Percentiles rank a stretch among this genome's conserved stretches.
These are phyloP conservation scores for Dioszegia crocea DNA, from an alignment of 768 basidiomycete genomes.

Conservation along the genomic window DNA sequence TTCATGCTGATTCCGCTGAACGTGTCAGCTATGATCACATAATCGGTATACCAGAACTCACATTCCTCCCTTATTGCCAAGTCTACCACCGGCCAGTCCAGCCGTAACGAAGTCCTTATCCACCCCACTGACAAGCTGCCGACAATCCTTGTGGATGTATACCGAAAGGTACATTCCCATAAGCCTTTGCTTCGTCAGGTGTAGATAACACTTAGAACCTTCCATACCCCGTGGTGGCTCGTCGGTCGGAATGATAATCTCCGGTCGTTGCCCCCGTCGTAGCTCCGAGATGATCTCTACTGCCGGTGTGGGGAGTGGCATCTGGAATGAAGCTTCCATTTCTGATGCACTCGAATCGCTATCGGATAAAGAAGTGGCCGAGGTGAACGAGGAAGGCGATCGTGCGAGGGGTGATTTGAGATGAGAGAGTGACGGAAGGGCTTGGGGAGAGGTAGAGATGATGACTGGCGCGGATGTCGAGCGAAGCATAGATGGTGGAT, in stretches of 20 bases:
- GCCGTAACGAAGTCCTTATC: conserved; percentile 81
- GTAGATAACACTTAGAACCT: conserved; percentile 68
- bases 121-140: conserved; percentile 52
- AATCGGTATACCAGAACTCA: too few relatives aligned
- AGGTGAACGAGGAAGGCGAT: conserved; percentile 4
- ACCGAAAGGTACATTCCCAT: conserved; percentile 55
- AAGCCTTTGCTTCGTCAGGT: conserved; percentile 81
- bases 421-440: background rate
- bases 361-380: conserved; percentile 5
- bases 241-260: conserved; percentile 13
- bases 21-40: conserved; percentile 9
- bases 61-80: conserved; percentile 91
- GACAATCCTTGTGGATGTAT: conserved; percentile 49
- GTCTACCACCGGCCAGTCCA: conserved; percentile 80
- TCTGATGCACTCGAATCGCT: conserved; percentile 7
- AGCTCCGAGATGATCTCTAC: background rate
- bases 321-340: conserved; percentile 8
- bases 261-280: background rate
- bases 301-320: background rate
- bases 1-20: conserved; percentile 71
- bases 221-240: conserved; percentile 9
- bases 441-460: conserved; percentile 1
- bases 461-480: background rate
- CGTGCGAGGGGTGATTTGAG: conserved; percentile 7
- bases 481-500: background rate